Percentiles rank a stretch among this genome's conserved stretches.
Evolutionary conservation across 106 monocot species (phyloP).

Genomic region (Apostasia ramifera): DNA sequence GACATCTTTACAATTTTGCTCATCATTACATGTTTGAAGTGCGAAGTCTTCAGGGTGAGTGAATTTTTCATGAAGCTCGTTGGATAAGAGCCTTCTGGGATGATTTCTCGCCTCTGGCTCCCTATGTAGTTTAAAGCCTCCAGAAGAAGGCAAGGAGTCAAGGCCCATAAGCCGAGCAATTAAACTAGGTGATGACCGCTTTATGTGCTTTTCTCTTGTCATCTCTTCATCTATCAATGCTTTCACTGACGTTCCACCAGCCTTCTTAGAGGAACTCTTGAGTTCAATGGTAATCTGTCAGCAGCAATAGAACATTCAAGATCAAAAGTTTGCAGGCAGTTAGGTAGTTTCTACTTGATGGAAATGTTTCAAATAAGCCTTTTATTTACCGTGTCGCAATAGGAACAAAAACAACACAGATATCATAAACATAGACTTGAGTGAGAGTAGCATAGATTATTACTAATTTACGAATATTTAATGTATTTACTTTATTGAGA

Average conservation of each 20-base stretch:
- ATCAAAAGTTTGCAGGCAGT: too few relatives aligned
- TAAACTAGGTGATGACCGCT: slow-evolving; percentile 38
- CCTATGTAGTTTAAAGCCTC: slow-evolving; percentile 19
- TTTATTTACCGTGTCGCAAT: too few relatives aligned
- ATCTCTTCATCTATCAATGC: slow-evolving; percentile 34
- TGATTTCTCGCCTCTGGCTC: background rate
- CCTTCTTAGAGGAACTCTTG: slow-evolving; percentile 21
- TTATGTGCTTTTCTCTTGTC: slow-evolving; percentile 31
- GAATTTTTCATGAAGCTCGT: slow-evolving; percentile 16
- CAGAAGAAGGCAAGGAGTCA: slow-evolving; percentile 50
- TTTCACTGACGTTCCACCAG: slow-evolving; percentile 29
- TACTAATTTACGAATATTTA: too few relatives aligned
- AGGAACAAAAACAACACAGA: too few relatives aligned
- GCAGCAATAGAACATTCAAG: background rate
- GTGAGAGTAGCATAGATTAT: too few relatives aligned
- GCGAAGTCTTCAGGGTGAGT: slow-evolving; percentile 14
- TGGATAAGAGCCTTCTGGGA: slow-evolving; percentile 13
- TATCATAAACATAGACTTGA: too few relatives aligned
- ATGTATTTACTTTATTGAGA: too few relatives aligned
- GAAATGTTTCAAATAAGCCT: too few relatives aligned
- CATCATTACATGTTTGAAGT: slow-evolving; percentile 9
- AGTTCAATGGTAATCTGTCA: slow-evolving; percentile 17
- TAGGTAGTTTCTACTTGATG: too few relatives aligned
- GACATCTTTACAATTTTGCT: slow-evolving; percentile 73
- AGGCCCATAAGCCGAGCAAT: slow-evolving; percentile 83